These are phyloP conservation scores for Astragalus glycyphyllos DNA, from an alignment of 306 rosid species.

Conservation along the genomic window DNA sequence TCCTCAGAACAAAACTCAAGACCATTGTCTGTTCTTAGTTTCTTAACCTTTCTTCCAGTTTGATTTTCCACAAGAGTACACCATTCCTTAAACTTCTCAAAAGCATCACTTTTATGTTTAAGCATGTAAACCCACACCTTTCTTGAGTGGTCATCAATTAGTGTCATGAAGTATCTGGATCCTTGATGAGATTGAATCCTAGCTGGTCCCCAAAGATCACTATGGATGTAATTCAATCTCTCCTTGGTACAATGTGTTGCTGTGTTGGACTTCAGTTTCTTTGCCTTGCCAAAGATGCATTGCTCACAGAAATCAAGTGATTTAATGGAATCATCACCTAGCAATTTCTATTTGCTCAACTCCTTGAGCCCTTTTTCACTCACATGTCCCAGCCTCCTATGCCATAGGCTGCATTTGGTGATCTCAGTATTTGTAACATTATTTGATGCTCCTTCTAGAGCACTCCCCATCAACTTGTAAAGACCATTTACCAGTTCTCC, in stretches of 20 bases:
- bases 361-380: background rate
- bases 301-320: background rate
- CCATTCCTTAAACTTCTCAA: no score
- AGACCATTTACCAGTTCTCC: background rate
- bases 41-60: background rate
- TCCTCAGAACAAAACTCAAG: background rate
- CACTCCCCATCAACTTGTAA: background rate
- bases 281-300: background rate
- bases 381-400: background rate
- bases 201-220: background rate
- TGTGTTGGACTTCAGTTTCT: background rate
- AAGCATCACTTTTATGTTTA: background rate
- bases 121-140: background rate
- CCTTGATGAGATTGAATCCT: background rate
- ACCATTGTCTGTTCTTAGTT: background rate
- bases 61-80: background rate
- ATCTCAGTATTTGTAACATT: no score
- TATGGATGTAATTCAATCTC: no score
- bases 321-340: background rate
- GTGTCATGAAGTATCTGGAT: background rate
- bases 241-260: background rate
- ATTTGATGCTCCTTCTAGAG: no score
- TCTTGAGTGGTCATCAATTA: background rate
- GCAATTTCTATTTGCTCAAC: background rate
- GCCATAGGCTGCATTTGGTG: no score